Evolutionary conservation across 208 protist genomes (phyloP).

Genomic region (Trichomonas gallinae): DNA sequence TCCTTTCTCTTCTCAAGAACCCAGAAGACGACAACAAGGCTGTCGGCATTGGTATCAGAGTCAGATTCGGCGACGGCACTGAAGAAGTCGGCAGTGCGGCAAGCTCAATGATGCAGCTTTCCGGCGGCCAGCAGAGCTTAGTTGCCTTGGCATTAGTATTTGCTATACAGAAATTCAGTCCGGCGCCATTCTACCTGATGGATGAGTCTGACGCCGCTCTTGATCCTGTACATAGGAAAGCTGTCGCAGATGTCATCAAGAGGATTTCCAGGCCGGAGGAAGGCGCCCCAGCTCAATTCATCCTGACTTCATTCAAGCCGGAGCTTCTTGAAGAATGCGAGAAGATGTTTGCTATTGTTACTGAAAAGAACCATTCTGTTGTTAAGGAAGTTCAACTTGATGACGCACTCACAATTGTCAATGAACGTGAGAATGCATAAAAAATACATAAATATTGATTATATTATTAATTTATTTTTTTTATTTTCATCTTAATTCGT

Average conservation of each 20-base stretch:
- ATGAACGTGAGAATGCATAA: background rate
- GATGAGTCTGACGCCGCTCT: constrained; percentile 11
- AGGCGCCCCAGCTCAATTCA: background rate
- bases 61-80: background rate
- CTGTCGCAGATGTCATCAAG: background rate
- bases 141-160: background rate
- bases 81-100: background rate
- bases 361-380: background rate
- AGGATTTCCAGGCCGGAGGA: background rate
- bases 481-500: too few species aligned
- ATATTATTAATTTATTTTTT: background rate
- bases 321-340: background rate
- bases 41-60: background rate
- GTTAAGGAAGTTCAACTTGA: background rate
- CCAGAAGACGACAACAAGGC: background rate
- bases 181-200: constrained; percentile 15
- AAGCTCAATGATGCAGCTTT: background rate
- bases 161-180: background rate
- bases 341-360: background rate
- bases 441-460: background rate
- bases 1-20: background rate
- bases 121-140: background rate
- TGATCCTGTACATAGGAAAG: background rate
- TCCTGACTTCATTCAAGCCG: background rate
- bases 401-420: background rate